Percentiles rank a stretch among this genome's conserved stretches.
Evolutionary conservation across 306 rosid species (phyloP).

Genomic region (Lupinus albus): DNA sequence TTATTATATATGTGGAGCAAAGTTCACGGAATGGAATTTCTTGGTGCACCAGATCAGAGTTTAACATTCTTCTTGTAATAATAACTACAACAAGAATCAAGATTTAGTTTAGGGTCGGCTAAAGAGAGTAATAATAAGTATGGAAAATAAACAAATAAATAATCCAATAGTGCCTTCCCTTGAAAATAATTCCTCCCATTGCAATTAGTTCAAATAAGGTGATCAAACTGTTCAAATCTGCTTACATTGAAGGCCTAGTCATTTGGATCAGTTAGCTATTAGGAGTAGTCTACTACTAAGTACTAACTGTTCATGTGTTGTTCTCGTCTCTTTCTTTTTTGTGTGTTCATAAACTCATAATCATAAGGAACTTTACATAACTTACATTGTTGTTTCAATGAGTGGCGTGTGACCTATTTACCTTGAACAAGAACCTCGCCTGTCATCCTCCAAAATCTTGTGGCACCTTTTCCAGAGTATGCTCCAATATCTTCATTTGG

Average conservation of each 20-base stretch:
- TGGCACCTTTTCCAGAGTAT: slow-evolving; percentile 92
- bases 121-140: slow-evolving; percentile 10
- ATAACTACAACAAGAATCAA: too few species aligned
- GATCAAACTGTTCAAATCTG: slow-evolving; percentile 26
- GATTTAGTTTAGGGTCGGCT: too few species aligned
- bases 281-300: background rate
- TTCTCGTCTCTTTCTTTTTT: slow-evolving; percentile 13
- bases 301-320: too few species aligned
- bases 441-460: slow-evolving; percentile 86
- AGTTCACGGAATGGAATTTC: background rate
- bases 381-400: slow-evolving; percentile 84
- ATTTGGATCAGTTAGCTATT: background rate
- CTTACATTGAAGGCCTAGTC: slow-evolving; percentile 11
- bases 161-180: slow-evolving; percentile 2
- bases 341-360: background rate
- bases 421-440: slow-evolving; percentile 83
- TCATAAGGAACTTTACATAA: slow-evolving; percentile 22
- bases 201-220: slow-evolving; percentile 3
- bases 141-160: background rate
- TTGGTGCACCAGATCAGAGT: background rate
- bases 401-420: slow-evolving; percentile 74
- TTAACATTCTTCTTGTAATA: background rate
- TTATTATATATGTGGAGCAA: slow-evolving; percentile 10
- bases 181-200: slow-evolving; percentile 18
- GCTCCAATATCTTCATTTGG: slow-evolving; percentile 42